These are phyloP conservation scores for Taphrina communis DNA, from an alignment of 1,139 yeast species.

Conservation along the genomic window DNA sequence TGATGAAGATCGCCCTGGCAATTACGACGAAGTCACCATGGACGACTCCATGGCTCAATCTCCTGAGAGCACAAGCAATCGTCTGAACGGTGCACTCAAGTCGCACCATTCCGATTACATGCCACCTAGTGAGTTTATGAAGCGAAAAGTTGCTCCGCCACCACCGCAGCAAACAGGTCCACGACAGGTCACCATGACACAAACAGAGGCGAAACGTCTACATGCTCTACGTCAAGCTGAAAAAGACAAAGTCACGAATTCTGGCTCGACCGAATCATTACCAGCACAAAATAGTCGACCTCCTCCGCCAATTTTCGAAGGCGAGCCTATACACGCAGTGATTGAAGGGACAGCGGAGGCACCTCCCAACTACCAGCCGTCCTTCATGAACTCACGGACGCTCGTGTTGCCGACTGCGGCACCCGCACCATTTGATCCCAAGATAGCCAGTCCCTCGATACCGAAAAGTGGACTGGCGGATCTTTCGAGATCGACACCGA, in stretches of 20 bases:
- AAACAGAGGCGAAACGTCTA: conserved; percentile 32
- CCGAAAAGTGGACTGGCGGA: conserved; percentile 30
- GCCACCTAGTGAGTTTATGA: conserved; percentile 31
- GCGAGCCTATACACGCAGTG: conserved; percentile 23
- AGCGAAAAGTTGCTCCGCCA: conserved; percentile 2
- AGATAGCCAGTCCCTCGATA: conserved; percentile 29
- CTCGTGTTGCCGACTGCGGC: conserved; percentile 24
- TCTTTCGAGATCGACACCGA: conserved; percentile 38
- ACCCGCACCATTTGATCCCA: conserved; percentile 35
- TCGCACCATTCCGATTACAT: conserved; percentile 1
- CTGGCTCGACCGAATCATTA: background rate
- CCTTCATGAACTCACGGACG: conserved; percentile 35
- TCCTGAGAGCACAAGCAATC: background rate
- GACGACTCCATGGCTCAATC: conserved; percentile 17
- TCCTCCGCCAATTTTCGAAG: conserved; percentile 20
- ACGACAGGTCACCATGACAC: conserved; percentile 27
- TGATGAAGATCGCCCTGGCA: conserved; percentile 35
- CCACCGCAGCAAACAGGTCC: conserved; percentile 4
- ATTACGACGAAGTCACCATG: conserved; percentile 28
- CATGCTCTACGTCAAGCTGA: conserved; percentile 31
- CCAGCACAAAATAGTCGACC: conserved; percentile 6
- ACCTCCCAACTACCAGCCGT: conserved; percentile 24
- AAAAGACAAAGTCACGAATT: conserved; percentile 5
- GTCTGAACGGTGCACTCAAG: background rate
- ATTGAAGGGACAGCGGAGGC: conserved; percentile 30